Conservation (phyloP, 1,284 basidiomycete species). For the Cryptococcus maquisensis region DNA sequence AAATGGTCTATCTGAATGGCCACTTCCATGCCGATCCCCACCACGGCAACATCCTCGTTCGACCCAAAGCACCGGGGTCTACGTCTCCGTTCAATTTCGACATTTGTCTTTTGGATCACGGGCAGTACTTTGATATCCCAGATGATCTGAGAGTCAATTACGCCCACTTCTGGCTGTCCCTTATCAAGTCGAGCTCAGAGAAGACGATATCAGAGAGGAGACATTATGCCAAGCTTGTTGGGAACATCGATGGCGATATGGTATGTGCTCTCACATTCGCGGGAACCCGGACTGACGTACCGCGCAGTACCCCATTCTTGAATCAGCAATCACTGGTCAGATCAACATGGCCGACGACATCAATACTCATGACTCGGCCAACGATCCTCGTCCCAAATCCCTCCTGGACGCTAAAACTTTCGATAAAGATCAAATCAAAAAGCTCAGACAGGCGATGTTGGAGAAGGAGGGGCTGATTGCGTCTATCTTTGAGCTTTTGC, state of each 20-base stretch:
- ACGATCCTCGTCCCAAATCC: conserved; percentile 58
- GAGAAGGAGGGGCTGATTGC: conserved; percentile 72
- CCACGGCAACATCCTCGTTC: conserved; percentile 82
- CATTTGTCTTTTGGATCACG: conserved; percentile 86
- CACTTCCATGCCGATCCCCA: conserved; percentile 50
- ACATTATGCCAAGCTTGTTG: conserved; percentile 81
- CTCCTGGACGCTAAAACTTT: conserved; percentile 67
- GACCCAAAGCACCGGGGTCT: conserved; percentile 61
- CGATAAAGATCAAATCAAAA: conserved; percentile 66
- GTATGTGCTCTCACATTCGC: conserved; percentile 54
- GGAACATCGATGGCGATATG: conserved; percentile 80
- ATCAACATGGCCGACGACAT: conserved; percentile 43
- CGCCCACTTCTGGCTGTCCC: conserved; percentile 70
- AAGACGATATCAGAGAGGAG: conserved; percentile 62
- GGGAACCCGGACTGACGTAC: neutral
- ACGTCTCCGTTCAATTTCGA: conserved; percentile 89
- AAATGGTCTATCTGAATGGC: conserved; percentile 96
- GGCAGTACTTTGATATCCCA: conserved; percentile 79
- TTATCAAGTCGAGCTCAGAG: conserved; percentile 69
- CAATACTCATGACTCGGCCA: conserved; percentile 43
- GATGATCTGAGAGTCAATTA: conserved; percentile 62
- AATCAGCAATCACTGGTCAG: conserved; percentile 75
- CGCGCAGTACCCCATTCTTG: conserved; percentile 57
- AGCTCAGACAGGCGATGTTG: conserved; percentile 60
- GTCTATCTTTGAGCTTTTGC: conserved; percentile 77